Evolutionary conservation across 306 rosid species (phyloP).

Genomic region (Casuarina glauca): DNA sequence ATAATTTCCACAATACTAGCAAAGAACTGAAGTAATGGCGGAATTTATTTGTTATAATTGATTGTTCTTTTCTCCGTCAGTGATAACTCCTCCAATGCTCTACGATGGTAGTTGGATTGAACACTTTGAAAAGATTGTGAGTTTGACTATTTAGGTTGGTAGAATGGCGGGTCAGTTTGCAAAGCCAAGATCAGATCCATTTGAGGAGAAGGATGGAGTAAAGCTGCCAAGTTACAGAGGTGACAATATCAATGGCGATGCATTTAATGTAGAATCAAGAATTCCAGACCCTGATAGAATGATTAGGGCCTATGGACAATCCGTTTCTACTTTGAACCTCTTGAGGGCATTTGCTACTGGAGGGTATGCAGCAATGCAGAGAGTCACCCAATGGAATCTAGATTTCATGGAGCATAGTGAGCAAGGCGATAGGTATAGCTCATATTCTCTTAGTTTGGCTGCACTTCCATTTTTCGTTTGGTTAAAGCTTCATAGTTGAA

Average conservation of each 20-base stretch:
- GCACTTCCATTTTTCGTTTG: background rate
- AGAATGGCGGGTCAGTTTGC: slow-evolving; percentile 59
- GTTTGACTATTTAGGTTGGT: slow-evolving; percentile 32
- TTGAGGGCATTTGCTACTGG: slow-evolving; percentile 49
- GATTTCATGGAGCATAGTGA: slow-evolving; percentile 45
- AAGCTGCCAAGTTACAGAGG: slow-evolving; percentile 52
- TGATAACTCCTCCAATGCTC: background rate
- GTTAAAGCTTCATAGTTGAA: background rate
- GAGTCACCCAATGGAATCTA: slow-evolving; percentile 47
- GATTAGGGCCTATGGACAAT: slow-evolving; percentile 46
- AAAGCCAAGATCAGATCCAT: slow-evolving; percentile 44
- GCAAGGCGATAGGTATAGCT: slow-evolving; percentile 42
- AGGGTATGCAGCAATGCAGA: slow-evolving; percentile 52
- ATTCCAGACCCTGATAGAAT: slow-evolving; percentile 44
- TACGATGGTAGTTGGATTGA: background rate
- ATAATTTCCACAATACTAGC: no score
- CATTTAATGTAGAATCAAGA: slow-evolving; percentile 39
- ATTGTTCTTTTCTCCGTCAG: background rate
- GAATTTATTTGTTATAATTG: background rate
- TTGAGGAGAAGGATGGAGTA: slow-evolving; percentile 45
- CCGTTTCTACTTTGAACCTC: slow-evolving; percentile 45
- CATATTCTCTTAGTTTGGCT: background rate
- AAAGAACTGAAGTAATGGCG: background rate
- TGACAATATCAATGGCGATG: slow-evolving; percentile 45
- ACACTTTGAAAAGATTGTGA: background rate